Evolutionary conservation across 768 basidiomycete species (phyloP).

Genomic region (Crassisporium funariophilum): DNA sequence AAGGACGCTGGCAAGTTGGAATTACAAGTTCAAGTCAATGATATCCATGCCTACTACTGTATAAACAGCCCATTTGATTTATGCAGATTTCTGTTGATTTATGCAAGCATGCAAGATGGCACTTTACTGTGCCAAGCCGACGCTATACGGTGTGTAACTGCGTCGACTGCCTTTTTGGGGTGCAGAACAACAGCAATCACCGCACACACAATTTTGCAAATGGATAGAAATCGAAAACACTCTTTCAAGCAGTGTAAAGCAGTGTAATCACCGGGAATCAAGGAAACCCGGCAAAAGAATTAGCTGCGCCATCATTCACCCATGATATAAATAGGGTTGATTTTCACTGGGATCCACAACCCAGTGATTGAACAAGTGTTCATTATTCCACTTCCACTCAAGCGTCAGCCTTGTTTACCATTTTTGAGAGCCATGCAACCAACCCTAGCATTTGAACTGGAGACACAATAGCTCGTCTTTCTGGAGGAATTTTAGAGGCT

Average conservation of each 20-base stretch:
- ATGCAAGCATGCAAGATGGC: background rate
- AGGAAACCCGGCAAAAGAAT: conserved; percentile 5
- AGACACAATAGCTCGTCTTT: too few species aligned
- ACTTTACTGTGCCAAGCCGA: background rate
- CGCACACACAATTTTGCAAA: conserved; percentile 3
- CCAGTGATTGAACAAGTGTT: too few species aligned
- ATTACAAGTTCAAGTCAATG: background rate
- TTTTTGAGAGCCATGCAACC: too few species aligned
- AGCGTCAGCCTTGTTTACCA: too few species aligned
- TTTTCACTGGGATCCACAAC: too few species aligned
- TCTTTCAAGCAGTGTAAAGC: conserved; percentile 4
- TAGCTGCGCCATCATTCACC: too few species aligned
- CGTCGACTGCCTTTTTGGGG: too few species aligned
- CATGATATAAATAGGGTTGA: background rate
- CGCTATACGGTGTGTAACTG: background rate
- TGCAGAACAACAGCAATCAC: conserved; percentile 3
- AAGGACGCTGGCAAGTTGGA: conserved; percentile 6
- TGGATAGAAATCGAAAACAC: background rate
- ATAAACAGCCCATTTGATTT: background rate
- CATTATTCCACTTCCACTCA: too few species aligned
- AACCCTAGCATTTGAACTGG: too few species aligned
- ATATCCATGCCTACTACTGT: background rate
- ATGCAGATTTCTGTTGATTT: conserved; percentile 6
- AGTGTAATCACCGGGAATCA: too few species aligned
- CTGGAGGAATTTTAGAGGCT: too few species aligned